Conservation (phyloP, 148 eudicot genomes). For the Polygonum aviculare region DNA sequence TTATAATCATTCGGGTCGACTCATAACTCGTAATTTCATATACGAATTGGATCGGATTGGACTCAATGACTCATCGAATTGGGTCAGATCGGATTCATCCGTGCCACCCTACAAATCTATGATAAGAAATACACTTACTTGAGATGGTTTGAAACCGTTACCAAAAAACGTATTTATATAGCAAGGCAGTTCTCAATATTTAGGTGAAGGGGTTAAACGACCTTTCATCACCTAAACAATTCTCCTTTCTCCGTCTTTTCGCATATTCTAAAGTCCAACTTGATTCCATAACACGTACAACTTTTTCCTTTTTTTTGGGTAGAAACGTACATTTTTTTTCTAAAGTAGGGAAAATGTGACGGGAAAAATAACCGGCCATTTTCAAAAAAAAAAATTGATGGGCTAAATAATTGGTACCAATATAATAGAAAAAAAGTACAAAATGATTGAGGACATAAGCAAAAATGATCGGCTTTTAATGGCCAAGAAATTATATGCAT, state of each 20-base stretch:
- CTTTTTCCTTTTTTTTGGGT: too few relatives aligned
- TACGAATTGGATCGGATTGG: too few relatives aligned
- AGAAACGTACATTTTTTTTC: too few relatives aligned
- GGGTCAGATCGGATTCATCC: too few relatives aligned
- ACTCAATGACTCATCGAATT: too few relatives aligned
- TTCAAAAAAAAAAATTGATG: background rate
- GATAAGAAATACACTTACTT: too few relatives aligned
- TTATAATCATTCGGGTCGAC: too few relatives aligned
- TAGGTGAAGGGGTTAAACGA: background rate
- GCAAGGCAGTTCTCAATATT: background rate
- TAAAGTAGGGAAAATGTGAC: background rate
- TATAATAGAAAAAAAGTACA: background rate
- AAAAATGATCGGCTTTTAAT: background rate
- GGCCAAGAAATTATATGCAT: too few relatives aligned
- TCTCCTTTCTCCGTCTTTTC: background rate
- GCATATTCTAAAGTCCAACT: background rate
- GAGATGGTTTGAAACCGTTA: too few relatives aligned
- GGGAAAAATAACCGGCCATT: background rate
- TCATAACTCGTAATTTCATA: too few relatives aligned
- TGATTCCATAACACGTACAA: background rate
- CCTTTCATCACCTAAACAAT: background rate
- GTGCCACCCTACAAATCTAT: too few relatives aligned
- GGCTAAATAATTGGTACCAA: background rate
- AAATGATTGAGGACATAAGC: background rate
- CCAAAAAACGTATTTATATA: background rate